phyloP scores from a whole-genome alignment of 768 basidiomycete species.

The Neoboletus magnificus region DNA sequence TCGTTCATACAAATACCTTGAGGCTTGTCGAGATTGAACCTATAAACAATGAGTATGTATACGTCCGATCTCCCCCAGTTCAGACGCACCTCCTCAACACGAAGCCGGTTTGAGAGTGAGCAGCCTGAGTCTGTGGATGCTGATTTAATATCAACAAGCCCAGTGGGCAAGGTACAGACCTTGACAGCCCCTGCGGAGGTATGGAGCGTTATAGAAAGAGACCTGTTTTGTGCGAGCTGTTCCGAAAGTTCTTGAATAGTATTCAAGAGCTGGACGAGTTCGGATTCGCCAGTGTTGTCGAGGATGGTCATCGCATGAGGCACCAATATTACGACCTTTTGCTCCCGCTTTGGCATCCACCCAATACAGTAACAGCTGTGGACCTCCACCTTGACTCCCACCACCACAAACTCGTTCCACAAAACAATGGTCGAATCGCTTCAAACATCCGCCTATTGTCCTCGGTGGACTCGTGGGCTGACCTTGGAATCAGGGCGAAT shows the following conservation, averaged over 20 bases:
- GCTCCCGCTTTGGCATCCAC: constrained; percentile 6
- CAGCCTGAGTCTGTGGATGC: constrained; percentile 66
- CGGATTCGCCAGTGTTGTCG: constrained; percentile 51
- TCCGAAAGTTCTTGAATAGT: constrained; percentile 79
- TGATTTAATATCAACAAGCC: background rate
- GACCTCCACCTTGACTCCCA: background rate
- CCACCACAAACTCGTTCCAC: background rate
- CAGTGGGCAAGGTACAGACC: constrained; percentile 43
- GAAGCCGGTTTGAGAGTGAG: constrained; percentile 90
- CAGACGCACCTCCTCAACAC: constrained; percentile 70
- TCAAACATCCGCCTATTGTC: constrained; percentile 13
- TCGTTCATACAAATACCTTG: constrained; percentile 50
- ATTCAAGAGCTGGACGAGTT: constrained; percentile 59
- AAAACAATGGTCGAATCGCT: background rate
- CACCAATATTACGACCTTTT: background rate
- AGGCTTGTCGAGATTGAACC: constrained; percentile 87
- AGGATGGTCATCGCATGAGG: constrained; percentile 49
- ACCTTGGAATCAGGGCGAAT: background rate
- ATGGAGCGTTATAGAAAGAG: constrained; percentile 68
- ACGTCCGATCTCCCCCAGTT: background rate
- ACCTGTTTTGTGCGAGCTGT: constrained; percentile 77
- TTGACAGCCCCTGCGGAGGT: constrained; percentile 74
- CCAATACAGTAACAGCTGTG: background rate
- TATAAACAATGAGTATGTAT: constrained; percentile 5
- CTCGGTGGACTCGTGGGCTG: constrained; percentile 12